A percentile compares a stretch with the other conserved stretches of the same genome.
Evolutionary conservation across 129 eudicot species (phyloP).

Genomic region (Lactuca sativa): DNA sequence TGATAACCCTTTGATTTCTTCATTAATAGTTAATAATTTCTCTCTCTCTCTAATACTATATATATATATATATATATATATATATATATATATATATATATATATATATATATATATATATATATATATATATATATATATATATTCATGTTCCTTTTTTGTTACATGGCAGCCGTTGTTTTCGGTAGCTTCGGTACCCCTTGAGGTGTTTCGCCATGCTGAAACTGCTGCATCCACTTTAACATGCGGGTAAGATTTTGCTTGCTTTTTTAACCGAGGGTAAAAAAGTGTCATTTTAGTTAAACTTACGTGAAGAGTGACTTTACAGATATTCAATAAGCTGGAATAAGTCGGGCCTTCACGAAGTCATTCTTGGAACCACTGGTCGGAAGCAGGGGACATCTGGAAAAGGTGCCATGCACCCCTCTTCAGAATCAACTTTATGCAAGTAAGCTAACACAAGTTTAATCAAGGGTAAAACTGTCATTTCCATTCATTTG

Average conservation of each 20-base stretch:
- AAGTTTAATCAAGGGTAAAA: not conserved
- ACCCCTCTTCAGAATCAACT: constrained; percentile 79
- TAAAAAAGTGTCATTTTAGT: not conserved
- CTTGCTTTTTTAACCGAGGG: not conserved
- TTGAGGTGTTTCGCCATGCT: constrained; percentile 82
- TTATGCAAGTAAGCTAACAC: constrained; percentile 80
- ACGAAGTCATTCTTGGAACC: constrained; percentile 92
- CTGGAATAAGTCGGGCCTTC: constrained; percentile 81
- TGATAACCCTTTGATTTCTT: constrained; percentile 19
- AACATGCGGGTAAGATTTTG: constrained; percentile 77
- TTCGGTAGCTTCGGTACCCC: constrained; percentile 73
- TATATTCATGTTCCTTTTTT: constrained; percentile 5
- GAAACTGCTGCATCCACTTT: constrained; percentile 73
- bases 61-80: too few relatives aligned
- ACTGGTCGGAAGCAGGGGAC: constrained; percentile 98
- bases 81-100: too few relatives aligned
- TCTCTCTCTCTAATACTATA: too few relatives aligned
- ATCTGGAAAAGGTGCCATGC: constrained; percentile 73
- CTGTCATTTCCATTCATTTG: constrained; percentile 1
- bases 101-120: too few relatives aligned
- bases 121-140: too few relatives aligned
- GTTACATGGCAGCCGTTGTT: constrained; percentile 61
- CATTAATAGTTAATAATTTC: not conserved
- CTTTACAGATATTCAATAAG: constrained; percentile 56
- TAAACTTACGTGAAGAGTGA: not conserved